A percentile compares a stretch with the other conserved stretches of the same genome.
phyloP scores from a whole-genome alignment of 2,329 filamentous ascomycete species.

The Penicillium frequentans region DNA sequence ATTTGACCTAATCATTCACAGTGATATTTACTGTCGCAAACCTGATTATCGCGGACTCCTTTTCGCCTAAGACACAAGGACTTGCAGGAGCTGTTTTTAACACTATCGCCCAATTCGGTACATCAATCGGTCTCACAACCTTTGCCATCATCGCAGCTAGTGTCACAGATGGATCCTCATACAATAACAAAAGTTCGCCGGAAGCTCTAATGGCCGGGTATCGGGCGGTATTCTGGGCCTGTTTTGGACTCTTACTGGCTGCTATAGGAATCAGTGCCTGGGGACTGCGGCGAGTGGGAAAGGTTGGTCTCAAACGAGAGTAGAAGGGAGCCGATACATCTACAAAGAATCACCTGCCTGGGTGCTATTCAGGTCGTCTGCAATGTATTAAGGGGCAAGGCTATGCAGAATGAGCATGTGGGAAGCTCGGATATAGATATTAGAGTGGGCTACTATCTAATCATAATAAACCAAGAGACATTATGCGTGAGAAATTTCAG shows the following conservation, averaged over 20 bases:
- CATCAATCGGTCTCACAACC: slow-evolving; percentile 53
- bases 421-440: too few relatives aligned
- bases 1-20: not conserved
- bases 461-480: too few relatives aligned
- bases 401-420: too few relatives aligned
- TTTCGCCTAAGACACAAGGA: slow-evolving; percentile 58
- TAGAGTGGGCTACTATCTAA: too few relatives aligned
- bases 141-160: slow-evolving; percentile 48
- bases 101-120: slow-evolving; percentile 58
- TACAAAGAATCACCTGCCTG: too few relatives aligned
- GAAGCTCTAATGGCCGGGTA: slow-evolving; percentile 53
- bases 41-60: slow-evolving; percentile 56
- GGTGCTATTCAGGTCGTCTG: too few relatives aligned
- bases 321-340: not conserved
- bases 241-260: slow-evolving; percentile 48
- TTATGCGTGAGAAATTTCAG: too few relatives aligned
- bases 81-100: slow-evolving; percentile 64
- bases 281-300: slow-evolving; percentile 50
- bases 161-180: slow-evolving; percentile 43
- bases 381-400: too few relatives aligned
- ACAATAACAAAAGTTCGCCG: slow-evolving; percentile 17
- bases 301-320: slow-evolving; percentile 51
- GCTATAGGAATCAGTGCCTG: slow-evolving; percentile 41
- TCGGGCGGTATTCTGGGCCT: slow-evolving; percentile 55
- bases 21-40: slow-evolving; percentile 59